phyloP scores from a whole-genome alignment of 2,329 filamentous ascomycete genomes.

The Ophiocordyceps robertsii region DNA sequence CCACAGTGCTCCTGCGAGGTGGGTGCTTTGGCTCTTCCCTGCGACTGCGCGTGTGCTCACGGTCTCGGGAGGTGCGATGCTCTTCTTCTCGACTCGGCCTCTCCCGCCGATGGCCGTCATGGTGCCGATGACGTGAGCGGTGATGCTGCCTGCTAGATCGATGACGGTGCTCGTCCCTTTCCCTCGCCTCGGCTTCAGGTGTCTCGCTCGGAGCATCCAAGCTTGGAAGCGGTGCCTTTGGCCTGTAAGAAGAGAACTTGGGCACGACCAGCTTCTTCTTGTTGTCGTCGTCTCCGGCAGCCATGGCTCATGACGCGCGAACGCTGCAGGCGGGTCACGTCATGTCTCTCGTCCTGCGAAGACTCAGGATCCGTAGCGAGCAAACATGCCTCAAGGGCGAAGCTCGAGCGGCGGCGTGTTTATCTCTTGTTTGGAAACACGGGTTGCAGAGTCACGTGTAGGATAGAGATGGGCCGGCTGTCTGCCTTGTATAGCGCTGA shows the following conservation, averaged over 20 bases:
- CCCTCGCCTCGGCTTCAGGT: conserved; percentile 7
- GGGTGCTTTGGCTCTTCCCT: background rate
- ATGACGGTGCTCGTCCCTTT: background rate
- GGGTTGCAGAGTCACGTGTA: too few relatives aligned
- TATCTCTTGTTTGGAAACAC: too few relatives aligned
- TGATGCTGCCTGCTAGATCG: conserved; percentile 4
- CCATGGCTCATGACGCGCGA: conserved; percentile 10
- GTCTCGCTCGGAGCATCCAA: conserved; percentile 5
- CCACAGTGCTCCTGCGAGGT: background rate
- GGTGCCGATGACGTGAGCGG: conserved; percentile 5
- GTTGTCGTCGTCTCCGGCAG: conserved; percentile 10
- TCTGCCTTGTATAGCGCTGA: too few relatives aligned
- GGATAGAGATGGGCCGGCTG: too few relatives aligned
- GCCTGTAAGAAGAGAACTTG: conserved; percentile 63
- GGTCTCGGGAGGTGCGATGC: conserved; percentile 1
- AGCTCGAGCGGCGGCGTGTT: too few relatives aligned
- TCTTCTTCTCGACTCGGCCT: conserved; percentile 2
- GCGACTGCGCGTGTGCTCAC: background rate
- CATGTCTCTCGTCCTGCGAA: too few relatives aligned
- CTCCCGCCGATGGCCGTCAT: conserved; percentile 7
- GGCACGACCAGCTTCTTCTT: conserved; percentile 25
- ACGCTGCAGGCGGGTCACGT: too few relatives aligned
- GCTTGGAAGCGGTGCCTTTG: conserved; percentile 24
- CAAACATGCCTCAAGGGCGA: too few relatives aligned
- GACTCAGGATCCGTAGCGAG: too few relatives aligned